Evolutionary conservation across 164 flowering plant genomes (phyloP).

Genomic region (Chloranthus sessilifolius): DNA sequence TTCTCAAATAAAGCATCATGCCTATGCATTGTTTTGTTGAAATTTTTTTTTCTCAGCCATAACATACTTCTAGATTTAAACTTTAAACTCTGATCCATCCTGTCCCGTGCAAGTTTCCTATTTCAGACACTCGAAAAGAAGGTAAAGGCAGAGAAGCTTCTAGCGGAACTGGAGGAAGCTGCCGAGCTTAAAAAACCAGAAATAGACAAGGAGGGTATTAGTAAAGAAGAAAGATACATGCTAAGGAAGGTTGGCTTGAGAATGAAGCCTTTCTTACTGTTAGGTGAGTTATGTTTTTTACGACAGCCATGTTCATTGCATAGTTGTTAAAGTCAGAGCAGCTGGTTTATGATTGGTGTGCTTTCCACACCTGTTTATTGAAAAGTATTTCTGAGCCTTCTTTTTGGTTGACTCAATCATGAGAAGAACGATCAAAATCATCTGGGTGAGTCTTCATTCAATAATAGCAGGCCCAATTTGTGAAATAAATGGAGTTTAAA

Average conservation of each 20-base stretch:
- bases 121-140: slow-evolving; percentile 71
- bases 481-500: too few species aligned
- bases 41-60: neutral
- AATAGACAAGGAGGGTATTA: slow-evolving; percentile 74
- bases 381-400: neutral
- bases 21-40: neutral
- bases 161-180: slow-evolving; percentile 53
- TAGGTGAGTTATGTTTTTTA: slow-evolving; percentile 49
- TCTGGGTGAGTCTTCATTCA: too few species aligned
- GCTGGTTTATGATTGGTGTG: slow-evolving; percentile 3
- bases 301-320: neutral
- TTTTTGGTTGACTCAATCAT: too few species aligned
- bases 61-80: slow-evolving; percentile 1
- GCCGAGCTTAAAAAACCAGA: slow-evolving; percentile 38
- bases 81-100: neutral
- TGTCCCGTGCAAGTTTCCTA: slow-evolving; percentile 5
- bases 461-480: too few species aligned
- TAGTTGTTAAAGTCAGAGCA: slow-evolving; percentile 4
- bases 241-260: slow-evolving; percentile 84
- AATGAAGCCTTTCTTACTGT: slow-evolving; percentile 75
- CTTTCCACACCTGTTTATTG: neutral
- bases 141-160: slow-evolving; percentile 69
- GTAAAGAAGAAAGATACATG: slow-evolving; percentile 92
- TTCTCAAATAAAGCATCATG: neutral
- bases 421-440: too few species aligned